These are phyloP conservation scores for Auricularia sp. DNA, from an alignment of 768 basidiomycete genomes.

Conservation along the genomic window DNA sequence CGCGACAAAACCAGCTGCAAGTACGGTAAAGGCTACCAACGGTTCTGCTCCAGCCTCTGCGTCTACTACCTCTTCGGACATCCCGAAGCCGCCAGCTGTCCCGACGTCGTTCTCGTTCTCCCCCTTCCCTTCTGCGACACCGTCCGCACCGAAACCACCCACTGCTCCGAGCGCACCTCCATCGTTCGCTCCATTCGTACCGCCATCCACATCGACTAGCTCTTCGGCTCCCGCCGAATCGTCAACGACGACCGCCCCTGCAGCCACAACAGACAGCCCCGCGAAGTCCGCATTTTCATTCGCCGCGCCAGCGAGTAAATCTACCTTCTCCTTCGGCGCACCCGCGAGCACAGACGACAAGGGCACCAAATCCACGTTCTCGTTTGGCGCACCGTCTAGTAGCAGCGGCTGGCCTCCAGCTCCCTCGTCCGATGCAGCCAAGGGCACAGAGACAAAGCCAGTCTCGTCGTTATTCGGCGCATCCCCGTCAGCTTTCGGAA, in stretches of 20 bases:
- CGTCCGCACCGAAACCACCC: neutral
- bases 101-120: neutral
- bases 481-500: conserved; percentile 3
- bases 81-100: neutral
- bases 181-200: conserved; percentile 7
- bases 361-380: neutral
- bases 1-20: conserved; percentile 13
- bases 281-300: conserved; percentile 4
- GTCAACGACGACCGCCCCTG: neutral
- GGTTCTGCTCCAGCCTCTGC: neutral
- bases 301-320: neutral
- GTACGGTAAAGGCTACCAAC: conserved; percentile 1
- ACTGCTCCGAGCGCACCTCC: neutral
- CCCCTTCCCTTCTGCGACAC: neutral
- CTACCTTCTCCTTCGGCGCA: neutral
- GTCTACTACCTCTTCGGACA: neutral
- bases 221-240: neutral
- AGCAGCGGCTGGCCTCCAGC: too few relatives aligned
- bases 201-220: conserved; percentile 8
- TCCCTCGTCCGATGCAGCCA: too few relatives aligned
- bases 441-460: too few relatives aligned
- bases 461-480: conserved; percentile 16
- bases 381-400: neutral
- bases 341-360: neutral
- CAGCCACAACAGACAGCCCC: neutral